These are phyloP conservation scores for Neocatenulostroma microsporum DNA, from an alignment of 2,329 filamentous ascomycete genomes.

Conservation along the genomic window DNA sequence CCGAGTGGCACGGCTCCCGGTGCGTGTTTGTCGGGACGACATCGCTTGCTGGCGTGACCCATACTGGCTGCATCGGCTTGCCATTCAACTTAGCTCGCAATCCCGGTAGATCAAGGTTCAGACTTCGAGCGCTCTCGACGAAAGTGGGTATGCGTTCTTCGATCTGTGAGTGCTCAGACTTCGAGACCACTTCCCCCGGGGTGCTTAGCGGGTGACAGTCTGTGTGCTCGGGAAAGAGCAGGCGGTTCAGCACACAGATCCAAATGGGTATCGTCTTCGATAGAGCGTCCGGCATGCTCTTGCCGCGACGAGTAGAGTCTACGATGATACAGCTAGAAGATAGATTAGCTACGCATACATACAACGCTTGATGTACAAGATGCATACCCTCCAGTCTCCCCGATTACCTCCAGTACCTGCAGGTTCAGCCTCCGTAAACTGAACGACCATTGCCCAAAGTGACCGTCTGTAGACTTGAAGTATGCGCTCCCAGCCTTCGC, in stretches of 20 bases:
- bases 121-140: constrained; percentile 45
- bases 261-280: constrained; percentile 92
- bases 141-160: constrained; percentile 52
- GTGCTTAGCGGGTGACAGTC: constrained; percentile 54
- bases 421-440: constrained; percentile 78
- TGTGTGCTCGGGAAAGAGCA: constrained; percentile 58
- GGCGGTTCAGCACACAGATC: constrained; percentile 76
- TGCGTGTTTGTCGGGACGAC: too few relatives aligned
- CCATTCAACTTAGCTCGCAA: constrained; percentile 48
- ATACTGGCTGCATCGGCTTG: constrained; percentile 69
- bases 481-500: constrained; percentile 69
- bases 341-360: neutral
- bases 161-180: constrained; percentile 75
- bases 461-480: constrained; percentile 97
- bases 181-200: constrained; percentile 63
- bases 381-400: constrained; percentile 55
- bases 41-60: constrained; percentile 63
- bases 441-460: constrained; percentile 84
- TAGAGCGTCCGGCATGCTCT: constrained; percentile 91
- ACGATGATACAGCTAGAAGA: constrained; percentile 64
- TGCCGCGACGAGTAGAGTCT: constrained; percentile 86
- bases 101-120: constrained; percentile 52
- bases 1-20: constrained; percentile 63
- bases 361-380: neutral
- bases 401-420: constrained; percentile 65